phyloP scores from a whole-genome alignment of 768 basidiomycete species.

The Russula virescens region DNA sequence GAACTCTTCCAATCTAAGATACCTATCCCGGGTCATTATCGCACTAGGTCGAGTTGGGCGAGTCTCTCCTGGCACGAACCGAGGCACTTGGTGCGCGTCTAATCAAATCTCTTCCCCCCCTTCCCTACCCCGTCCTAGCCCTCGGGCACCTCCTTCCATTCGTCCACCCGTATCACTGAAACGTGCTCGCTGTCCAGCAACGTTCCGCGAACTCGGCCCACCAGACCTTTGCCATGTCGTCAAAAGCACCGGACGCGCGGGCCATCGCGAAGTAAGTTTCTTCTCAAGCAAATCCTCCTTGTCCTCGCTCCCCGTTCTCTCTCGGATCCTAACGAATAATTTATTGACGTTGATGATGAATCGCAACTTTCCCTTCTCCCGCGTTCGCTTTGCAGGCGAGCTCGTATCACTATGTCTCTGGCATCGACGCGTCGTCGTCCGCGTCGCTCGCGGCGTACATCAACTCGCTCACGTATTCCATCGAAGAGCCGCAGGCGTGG shows the following conservation, averaged over 20 bases:
- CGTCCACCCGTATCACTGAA: constrained; percentile 6
- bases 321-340: too few relatives aligned
- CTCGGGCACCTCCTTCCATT: not conserved
- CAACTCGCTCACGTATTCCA: constrained; percentile 93
- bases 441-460: constrained; percentile 97
- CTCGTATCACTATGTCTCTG: constrained; percentile 96
- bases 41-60: constrained; percentile 77
- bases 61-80: constrained; percentile 82
- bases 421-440: constrained; percentile 97
- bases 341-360: too few relatives aligned
- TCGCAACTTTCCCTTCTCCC: not conserved
- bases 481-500: constrained; percentile 91
- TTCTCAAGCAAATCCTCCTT: not conserved
- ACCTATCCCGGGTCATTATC: not conserved
- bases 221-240: constrained; percentile 95
- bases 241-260: constrained; percentile 80
- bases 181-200: constrained; percentile 47
- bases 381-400: constrained; percentile 53
- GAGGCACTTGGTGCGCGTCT: constrained; percentile 75
- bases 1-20: not conserved
- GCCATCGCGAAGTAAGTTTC: constrained; percentile 76
- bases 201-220: constrained; percentile 95
- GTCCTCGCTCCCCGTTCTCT: too few relatives aligned
- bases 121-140: not conserved
- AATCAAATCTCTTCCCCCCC: not conserved